Evolutionary conservation across 2,329 filamentous ascomycete genomes (phyloP).

Genomic region (Pezicula carpinea): DNA sequence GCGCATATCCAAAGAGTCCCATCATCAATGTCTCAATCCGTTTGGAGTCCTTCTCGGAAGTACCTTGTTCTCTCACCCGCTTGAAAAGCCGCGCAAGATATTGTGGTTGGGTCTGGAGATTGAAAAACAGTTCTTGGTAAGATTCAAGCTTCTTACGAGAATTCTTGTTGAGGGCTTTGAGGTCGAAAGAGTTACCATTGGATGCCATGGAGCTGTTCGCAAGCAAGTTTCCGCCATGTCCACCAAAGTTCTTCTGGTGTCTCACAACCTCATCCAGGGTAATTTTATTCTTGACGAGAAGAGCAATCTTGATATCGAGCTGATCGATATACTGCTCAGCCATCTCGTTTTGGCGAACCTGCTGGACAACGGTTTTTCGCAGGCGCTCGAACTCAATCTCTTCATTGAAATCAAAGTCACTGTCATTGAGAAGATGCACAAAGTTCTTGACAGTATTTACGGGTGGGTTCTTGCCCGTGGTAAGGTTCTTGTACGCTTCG

Average conservation of each 20-base stretch:
- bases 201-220: conserved; percentile 86
- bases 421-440: conserved; percentile 95
- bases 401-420: conserved; percentile 98
- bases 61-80: conserved; percentile 75
- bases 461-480: conserved; percentile 91
- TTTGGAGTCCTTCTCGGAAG: conserved; percentile 87
- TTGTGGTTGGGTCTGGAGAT: conserved; percentile 91
- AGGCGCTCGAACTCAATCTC: conserved; percentile 95
- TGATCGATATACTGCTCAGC: conserved; percentile 98
- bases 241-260: conserved; percentile 94
- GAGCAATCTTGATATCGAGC: conserved; percentile 96
- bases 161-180: conserved; percentile 96
- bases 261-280: conserved; percentile 96
- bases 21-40: conserved; percentile 91
- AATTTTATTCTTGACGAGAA: conserved; percentile 99
- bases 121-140: conserved; percentile 97
- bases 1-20: conserved; percentile 94
- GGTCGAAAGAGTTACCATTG: conserved; percentile 79
- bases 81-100: conserved; percentile 89
- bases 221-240: conserved; percentile 77
- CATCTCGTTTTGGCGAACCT: conserved; percentile 95
- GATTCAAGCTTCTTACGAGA: conserved; percentile 92
- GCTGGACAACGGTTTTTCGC: conserved; percentile 93
- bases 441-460: conserved; percentile 98
- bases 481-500: conserved; percentile 96